Evolutionary conservation across 768 basidiomycete genomes (phyloP), one percentile per base, ranked within the genome.

Genomic region (Boletus sensibilis): DNA sequence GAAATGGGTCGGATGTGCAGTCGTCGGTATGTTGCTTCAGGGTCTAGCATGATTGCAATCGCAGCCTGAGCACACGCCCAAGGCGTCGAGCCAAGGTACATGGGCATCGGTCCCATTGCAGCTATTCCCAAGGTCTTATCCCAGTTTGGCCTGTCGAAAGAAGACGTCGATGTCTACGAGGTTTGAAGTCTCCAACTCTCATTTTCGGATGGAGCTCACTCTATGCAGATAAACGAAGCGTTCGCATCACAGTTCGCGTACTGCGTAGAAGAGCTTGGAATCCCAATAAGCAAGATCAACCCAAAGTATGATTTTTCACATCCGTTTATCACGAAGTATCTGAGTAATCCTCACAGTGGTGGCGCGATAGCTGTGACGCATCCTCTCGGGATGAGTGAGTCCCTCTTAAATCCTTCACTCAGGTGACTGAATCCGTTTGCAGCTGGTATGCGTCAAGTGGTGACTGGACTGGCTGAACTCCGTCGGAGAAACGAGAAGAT

Each of bases 181-280:
- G 90, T 85, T 52, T 45, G 69, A 34, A 40, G 23, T n/a, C 18
- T 35, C 21, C 7, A 8, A 5, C 2, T 18, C 13, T 49, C 21
- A 1, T 40, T 34, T 16, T 14, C 21, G 45, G 29, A 51, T 46
- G 51, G 41, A 46, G 23, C 34, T 60, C 40, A 60, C 23, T 7
- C 35, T 23, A 6, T 56, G 12, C 58, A 92, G 90, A 88, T 91
- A 60, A 92, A 93, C 54, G 90, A 94, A 72, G 94, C 94, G 1
- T 96, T 95, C 58, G 93, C 92, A 0, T 94, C 91, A 1, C 94
- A 96, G 67, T 95, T 92, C 57, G 91, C 90, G n/a, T 89, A 94
- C 73, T 94, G 91, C 50, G 85, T 95, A 9, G 88, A 95, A 64
- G 77, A 92, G 65, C 79, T 95, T 25, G 76, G 79, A 27, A 79